Conservation (phyloP, 805 yeast genomes). For the Starmera dryadoides region DNA sequence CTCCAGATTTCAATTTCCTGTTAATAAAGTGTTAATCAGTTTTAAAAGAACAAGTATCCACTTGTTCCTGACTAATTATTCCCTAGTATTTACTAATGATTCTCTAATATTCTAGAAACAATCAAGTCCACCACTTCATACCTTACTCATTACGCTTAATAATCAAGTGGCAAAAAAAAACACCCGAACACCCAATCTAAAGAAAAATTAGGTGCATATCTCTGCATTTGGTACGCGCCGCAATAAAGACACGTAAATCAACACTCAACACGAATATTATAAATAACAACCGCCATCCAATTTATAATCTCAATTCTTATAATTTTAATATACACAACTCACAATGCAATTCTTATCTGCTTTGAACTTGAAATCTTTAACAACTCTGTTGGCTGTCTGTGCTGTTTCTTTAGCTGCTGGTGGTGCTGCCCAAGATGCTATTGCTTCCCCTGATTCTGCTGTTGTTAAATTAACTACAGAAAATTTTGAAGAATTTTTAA, state of each 20-base stretch:
- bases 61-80: too few species aligned
- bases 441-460: conserved; percentile 77
- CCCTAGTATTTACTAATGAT: too few species aligned
- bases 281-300: neutral
- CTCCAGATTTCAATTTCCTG: too few species aligned
- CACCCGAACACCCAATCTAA: too few species aligned
- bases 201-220: too few species aligned
- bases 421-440: conserved; percentile 50
- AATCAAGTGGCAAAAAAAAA: too few species aligned
- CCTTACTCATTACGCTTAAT: too few species aligned
- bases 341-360: conserved; percentile 30
- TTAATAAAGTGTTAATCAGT: too few species aligned
- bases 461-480: conserved; percentile 73
- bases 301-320: too few species aligned
- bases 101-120: too few species aligned
- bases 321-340: neutral
- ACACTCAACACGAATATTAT: neutral
- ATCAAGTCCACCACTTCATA: too few species aligned
- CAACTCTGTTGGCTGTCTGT: conserved; percentile 33
- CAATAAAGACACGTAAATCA: neutral
- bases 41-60: too few species aligned
- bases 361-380: conserved; percentile 28
- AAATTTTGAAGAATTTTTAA: conserved; percentile 58
- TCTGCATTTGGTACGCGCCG: neutral
- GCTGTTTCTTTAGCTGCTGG: conserved; percentile 26